Conservation (phyloP, 306 rosid species). For the Lathyrus tuberosus region DNA sequence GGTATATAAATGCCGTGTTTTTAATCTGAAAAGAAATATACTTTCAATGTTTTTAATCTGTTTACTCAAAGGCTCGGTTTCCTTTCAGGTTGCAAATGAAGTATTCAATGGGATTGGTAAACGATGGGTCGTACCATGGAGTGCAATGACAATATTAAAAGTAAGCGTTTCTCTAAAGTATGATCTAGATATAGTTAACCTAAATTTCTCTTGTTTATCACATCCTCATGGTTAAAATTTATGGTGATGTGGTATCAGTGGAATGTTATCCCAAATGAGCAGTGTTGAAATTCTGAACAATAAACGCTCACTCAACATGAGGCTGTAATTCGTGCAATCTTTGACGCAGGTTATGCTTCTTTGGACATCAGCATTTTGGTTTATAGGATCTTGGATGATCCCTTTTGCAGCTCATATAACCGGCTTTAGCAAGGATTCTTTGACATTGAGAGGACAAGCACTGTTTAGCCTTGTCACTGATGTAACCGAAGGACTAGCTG, state of each 20-base stretch:
- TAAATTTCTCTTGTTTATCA: background rate
- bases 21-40: conserved; percentile 24
- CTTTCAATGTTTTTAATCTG: conserved; percentile 21
- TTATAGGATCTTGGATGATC: conserved; percentile 91
- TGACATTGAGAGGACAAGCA: conserved; percentile 87
- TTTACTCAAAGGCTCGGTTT: conserved; percentile 24
- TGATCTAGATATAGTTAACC: conserved; percentile 18
- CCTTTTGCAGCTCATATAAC: conserved; percentile 80
- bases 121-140: conserved; percentile 94
- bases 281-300: conserved; percentile 4
- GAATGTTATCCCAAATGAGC: conserved; percentile 22
- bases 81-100: conserved; percentile 64
- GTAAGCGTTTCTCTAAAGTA: conserved; percentile 49
- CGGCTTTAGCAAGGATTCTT: conserved; percentile 78
- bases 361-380: conserved; percentile 91
- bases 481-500: conserved; percentile 86
- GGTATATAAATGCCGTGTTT: conserved; percentile 5
- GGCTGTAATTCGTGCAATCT: conserved; percentile 13
- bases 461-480: conserved; percentile 86
- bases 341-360: conserved; percentile 91
- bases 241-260: conserved; percentile 19
- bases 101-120: conserved; percentile 56
- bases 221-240: conserved; percentile 15
- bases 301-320: conserved; percentile 30
- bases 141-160: conserved; percentile 81